Percentiles rank a stretch among this genome's conserved stretches.
phyloP scores from a whole-genome alignment of 1,139 yeast species.

The Williopsis jadinii region DNA sequence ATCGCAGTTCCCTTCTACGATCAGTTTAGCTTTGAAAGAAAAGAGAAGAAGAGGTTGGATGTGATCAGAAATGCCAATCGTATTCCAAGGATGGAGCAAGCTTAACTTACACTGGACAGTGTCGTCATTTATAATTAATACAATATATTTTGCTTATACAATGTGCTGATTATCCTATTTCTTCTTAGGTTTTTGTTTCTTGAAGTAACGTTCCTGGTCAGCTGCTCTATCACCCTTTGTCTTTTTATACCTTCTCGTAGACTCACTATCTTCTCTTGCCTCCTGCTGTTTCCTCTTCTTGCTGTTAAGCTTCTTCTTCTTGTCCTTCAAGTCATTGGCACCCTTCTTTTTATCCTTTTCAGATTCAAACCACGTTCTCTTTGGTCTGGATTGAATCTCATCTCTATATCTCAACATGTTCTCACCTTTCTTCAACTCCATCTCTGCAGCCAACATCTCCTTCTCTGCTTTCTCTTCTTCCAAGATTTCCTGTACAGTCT shows the following conservation, averaged over 20 bases:
- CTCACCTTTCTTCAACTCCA: slow-evolving; percentile 81
- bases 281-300: slow-evolving; percentile 59
- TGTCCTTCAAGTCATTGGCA: slow-evolving; percentile 29
- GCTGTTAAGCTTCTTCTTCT: slow-evolving; percentile 37
- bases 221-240: slow-evolving; percentile 56
- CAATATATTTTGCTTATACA: too few relatives aligned
- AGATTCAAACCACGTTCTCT: slow-evolving; percentile 92
- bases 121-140: too few relatives aligned
- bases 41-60: too few relatives aligned
- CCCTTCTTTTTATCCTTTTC: slow-evolving; percentile 59
- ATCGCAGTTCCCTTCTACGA: too few relatives aligned
- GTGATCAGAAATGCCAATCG: too few relatives aligned
- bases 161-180: slow-evolving; percentile 7
- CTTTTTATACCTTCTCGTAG: slow-evolving; percentile 55
- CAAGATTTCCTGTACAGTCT: slow-evolving; percentile 64
- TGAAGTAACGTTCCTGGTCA: slow-evolving; percentile 37
- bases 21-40: too few relatives aligned
- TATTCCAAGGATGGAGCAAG: too few relatives aligned
- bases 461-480: slow-evolving; percentile 87
- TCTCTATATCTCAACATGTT: slow-evolving; percentile 72
- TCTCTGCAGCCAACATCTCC: slow-evolving; percentile 80
- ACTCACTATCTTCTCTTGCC: slow-evolving; percentile 29
- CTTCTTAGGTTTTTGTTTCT: slow-evolving; percentile 27
- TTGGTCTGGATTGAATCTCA: slow-evolving; percentile 86
- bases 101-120: too few relatives aligned